Conservation (phyloP, 2,329 filamentous ascomycete species). For the Xylaria sp. region DNA sequence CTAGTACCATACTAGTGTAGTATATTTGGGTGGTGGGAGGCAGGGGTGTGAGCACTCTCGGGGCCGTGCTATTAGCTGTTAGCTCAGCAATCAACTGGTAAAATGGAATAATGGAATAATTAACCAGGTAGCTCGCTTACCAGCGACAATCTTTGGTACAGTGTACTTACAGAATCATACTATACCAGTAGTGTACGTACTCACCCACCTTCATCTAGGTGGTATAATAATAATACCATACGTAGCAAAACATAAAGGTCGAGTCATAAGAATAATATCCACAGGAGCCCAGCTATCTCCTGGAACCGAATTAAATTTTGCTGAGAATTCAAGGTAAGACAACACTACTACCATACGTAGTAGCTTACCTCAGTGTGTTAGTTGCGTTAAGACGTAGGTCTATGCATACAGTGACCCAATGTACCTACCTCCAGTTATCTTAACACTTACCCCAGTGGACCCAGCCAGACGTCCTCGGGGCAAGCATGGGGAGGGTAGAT, state of each 20-base stretch:
- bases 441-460: slow-evolving; percentile 10
- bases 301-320: background rate
- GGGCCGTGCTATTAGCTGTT: background rate
- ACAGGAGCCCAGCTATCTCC: background rate
- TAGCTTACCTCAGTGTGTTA: no score
- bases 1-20: background rate
- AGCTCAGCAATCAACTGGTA: slow-evolving; percentile 12
- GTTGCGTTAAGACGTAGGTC: no score
- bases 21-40: slow-evolving; percentile 1
- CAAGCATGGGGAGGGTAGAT: slow-evolving; percentile 27
- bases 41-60: slow-evolving; percentile 17
- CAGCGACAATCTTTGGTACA: background rate
- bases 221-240: no score
- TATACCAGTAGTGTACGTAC: no score
- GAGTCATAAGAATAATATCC: no score
- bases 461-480: slow-evolving; percentile 31
- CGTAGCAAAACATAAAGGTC: no score
- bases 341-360: background rate
- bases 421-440: background rate
- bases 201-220: no score
- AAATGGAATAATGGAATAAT: slow-evolving; percentile 36
- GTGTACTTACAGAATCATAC: background rate
- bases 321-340: background rate
- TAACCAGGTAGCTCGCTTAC: slow-evolving; percentile 25
- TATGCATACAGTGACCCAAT: background rate